Conservation (phyloP, 2,329 filamentous ascomycete genomes). For the Aspergillus sp. region DNA sequence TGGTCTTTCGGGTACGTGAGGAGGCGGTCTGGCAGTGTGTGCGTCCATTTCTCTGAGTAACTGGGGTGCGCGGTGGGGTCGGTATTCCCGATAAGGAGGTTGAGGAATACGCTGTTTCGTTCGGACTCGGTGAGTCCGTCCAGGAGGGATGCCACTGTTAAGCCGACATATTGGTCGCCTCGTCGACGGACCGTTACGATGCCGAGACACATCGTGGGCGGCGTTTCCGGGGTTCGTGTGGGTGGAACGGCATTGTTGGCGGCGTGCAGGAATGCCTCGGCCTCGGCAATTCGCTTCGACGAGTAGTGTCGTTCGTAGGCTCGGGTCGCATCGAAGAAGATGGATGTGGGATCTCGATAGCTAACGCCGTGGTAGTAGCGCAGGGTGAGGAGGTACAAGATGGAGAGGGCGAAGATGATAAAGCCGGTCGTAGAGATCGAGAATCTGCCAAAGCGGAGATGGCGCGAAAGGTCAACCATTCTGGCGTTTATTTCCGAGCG, state of each 20-base stretch:
- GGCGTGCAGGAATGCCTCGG: conserved; percentile 6
- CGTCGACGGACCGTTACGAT: conserved; percentile 42
- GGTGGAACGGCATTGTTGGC: not conserved
- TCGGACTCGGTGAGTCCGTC: conserved; percentile 40
- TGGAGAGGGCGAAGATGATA: not conserved
- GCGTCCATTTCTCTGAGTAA: conserved; percentile 41
- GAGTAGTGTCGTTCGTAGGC: conserved; percentile 14
- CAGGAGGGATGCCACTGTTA: conserved; percentile 43
- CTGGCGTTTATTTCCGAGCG: not conserved
- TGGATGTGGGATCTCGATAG: conserved; percentile 15
- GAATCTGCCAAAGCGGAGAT: not conserved
- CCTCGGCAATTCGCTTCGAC: conserved; percentile 6
- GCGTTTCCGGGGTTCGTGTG: not conserved
- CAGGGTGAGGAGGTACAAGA: conserved; percentile 11
- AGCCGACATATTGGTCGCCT: conserved; percentile 38
- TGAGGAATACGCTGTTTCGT: conserved; percentile 38
- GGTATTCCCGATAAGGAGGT: conserved; percentile 43
- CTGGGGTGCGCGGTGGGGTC: conserved; percentile 39
- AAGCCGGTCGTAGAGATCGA: conserved; percentile 1
- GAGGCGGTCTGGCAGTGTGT: conserved; percentile 38
- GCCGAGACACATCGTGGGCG: conserved; percentile 38
- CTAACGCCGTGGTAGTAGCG: conserved; percentile 10
- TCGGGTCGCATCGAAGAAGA: conserved; percentile 13
- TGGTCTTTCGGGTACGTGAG: conserved; percentile 33
- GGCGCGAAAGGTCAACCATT: not conserved